phyloP scores from a whole-genome alignment of 2,329 filamentous ascomycete species.

The Penicillium sp. region DNA sequence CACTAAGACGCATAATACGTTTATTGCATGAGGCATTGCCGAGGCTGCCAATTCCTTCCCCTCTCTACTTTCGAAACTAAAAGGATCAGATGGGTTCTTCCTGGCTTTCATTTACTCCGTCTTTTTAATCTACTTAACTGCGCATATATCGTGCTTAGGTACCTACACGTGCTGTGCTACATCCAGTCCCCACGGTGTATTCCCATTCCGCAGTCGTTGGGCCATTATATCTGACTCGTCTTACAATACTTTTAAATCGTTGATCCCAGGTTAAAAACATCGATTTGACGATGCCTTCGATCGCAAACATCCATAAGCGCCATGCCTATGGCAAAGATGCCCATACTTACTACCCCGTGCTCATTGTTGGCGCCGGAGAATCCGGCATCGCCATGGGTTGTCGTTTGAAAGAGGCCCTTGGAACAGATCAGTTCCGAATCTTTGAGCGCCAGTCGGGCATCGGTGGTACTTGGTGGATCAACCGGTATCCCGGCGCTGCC shows the following conservation, averaged over 20 bases:
- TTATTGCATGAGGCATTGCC: neutral
- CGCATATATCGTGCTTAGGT: neutral
- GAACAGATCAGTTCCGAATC: slow-evolving; percentile 55
- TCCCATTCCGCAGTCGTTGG: neutral
- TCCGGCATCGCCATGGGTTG: slow-evolving; percentile 59
- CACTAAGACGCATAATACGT: neutral
- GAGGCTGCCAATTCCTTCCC: slow-evolving; percentile 9
- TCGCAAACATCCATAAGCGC: slow-evolving; percentile 38
- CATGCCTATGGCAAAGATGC: slow-evolving; percentile 36
- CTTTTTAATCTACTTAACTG: neutral
- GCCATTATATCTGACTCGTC: neutral
- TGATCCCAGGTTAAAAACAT: neutral
- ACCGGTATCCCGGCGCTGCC: slow-evolving; percentile 56
- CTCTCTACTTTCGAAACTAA: neutral
- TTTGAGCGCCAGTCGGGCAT: slow-evolving; percentile 56
- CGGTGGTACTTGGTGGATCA: slow-evolving; percentile 62
- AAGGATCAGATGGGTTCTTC: neutral
- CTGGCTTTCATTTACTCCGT: neutral
- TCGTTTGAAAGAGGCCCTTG: slow-evolving; percentile 53
- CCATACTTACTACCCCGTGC: slow-evolving; percentile 47
- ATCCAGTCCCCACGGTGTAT: neutral
- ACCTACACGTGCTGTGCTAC: slow-evolving; percentile 6
- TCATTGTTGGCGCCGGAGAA: slow-evolving; percentile 58
- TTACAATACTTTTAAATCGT: neutral
- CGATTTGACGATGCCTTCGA: slow-evolving; percentile 21